Percentiles rank a stretch among this genome's conserved stretches.
Evolutionary conservation across 768 basidiomycete species (phyloP).

Genomic region (Lactifluus hygrophoroides): DNA sequence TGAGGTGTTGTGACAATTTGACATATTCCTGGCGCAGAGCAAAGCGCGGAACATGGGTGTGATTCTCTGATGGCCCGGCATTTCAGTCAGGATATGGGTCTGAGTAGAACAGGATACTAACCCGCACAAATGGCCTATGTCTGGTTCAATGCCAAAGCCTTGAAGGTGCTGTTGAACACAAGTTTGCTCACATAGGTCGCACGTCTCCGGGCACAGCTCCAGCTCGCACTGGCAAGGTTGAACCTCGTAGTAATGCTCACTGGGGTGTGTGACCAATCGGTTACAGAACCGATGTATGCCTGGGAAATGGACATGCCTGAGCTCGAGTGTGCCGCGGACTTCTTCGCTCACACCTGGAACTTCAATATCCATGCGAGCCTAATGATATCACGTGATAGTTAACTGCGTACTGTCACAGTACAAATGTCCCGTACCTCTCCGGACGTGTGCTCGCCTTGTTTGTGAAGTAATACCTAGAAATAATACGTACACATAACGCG

Average conservation of each 20-base stretch:
- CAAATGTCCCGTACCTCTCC: too few relatives aligned
- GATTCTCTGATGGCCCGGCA: conserved; percentile 32
- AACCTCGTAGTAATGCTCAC: conserved; percentile 35
- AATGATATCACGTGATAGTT: too few relatives aligned
- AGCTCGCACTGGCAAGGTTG: conserved; percentile 49
- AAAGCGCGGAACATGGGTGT: conserved; percentile 38
- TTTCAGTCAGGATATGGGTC: neutral
- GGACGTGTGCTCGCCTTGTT: too few relatives aligned
- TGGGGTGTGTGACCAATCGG: too few relatives aligned
- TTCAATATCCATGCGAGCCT: too few relatives aligned
- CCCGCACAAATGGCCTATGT: conserved; percentile 49
- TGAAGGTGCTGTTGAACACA: conserved; percentile 46
- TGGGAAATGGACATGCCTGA: too few relatives aligned
- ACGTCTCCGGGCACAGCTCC: conserved; percentile 43
- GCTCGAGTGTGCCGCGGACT: too few relatives aligned
- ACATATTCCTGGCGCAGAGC: conserved; percentile 41
- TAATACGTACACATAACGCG: too few relatives aligned
- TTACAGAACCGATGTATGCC: too few relatives aligned
- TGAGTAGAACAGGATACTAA: conserved; percentile 22
- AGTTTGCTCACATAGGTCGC: conserved; percentile 46
- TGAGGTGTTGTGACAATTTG: conserved; percentile 51
- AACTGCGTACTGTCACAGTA: too few relatives aligned
- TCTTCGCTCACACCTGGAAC: too few relatives aligned
- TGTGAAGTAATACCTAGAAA: too few relatives aligned
- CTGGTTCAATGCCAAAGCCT: conserved; percentile 33